Evolutionary conservation across 495 filamentous ascomycete genomes (phyloP), one percentile per base, ranked within the genome.

Genomic region (Podospora comata): DNA sequence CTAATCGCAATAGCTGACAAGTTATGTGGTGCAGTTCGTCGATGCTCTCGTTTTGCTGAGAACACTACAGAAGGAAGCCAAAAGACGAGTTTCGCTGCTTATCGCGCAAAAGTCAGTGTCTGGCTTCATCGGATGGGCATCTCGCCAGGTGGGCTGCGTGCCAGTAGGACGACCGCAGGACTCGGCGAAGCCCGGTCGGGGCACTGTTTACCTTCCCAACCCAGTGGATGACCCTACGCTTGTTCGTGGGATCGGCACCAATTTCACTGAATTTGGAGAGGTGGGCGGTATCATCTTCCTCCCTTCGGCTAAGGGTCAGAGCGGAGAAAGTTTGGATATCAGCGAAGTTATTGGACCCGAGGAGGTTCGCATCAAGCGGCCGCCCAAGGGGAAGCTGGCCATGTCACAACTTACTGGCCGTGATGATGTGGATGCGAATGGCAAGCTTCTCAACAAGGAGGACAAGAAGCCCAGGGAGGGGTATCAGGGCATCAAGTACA

Each of bases 1-100:
- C 7, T 39, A 2, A 15, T 15, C 13, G 64, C 39, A 15, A 28
- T 3, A 11, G 28, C 69, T 73, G 59, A 74, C 67, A 0, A 30
- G 66, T 60, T 26, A 30, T 34, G 28, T 53, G 15, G 19, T 34
- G 18, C 57, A 94, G 89, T 99, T 99, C 72, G 92, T 98, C 71
- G 95, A 99, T 73, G 94, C 93, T 48, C 85, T 99, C 39, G 91
- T 98, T 67, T 85, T 99, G 27, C 95, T 96, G 87, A 92, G 94
- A 60, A 90, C 91, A 5, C 85, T 98, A 23, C 88, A 91, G 66
- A 88, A 85, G 67, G 93, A 97, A 81, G 90, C 92, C 60, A 88
- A 91, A 62, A 91, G 95, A 65, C 91, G 95, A 18, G 92, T 96
- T 67, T 89, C 92, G 65, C 93, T 95, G 74, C 88, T 99, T 9